A percentile compares a stretch with the other conserved stretches of the same genome.
These are phyloP conservation scores for Geum urbanum DNA, from an alignment of 306 rosid species.

Conservation along the genomic window DNA sequence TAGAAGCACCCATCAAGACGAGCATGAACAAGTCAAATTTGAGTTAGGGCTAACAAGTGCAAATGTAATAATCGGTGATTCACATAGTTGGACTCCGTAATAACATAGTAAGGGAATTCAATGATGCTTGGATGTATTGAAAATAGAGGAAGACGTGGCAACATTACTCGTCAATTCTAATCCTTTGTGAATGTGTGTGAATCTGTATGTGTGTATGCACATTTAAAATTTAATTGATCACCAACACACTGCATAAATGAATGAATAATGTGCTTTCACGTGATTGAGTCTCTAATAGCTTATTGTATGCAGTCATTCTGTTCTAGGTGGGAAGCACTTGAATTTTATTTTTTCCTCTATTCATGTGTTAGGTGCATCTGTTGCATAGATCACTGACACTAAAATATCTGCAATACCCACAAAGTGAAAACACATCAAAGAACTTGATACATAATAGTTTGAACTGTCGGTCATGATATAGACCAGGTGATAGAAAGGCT, in stretches of 20 bases:
- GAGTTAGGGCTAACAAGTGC: background rate
- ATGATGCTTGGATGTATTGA: background rate
- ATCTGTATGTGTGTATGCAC: background rate
- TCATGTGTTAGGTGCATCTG: background rate
- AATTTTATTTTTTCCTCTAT: background rate
- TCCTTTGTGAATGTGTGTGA: background rate
- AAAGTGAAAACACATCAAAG: too few species aligned
- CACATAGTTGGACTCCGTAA: background rate
- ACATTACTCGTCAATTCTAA: background rate
- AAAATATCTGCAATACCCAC: too few species aligned
- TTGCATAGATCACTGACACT: too few species aligned
- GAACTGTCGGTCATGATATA: background rate
- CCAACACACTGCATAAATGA: background rate
- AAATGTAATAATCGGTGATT: background rate
- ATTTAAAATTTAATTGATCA: background rate
- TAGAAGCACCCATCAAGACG: conserved; percentile 13
- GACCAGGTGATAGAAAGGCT: background rate
- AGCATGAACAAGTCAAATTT: background rate
- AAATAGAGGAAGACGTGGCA: background rate
- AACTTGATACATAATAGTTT: too few species aligned
- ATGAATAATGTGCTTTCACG: background rate
- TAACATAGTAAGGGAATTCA: background rate
- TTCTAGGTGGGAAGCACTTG: background rate
- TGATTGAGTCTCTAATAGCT: background rate
- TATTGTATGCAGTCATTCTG: background rate